Conservation (phyloP, 768 basidiomycete species). For the Tulasnella sp. region DNA sequence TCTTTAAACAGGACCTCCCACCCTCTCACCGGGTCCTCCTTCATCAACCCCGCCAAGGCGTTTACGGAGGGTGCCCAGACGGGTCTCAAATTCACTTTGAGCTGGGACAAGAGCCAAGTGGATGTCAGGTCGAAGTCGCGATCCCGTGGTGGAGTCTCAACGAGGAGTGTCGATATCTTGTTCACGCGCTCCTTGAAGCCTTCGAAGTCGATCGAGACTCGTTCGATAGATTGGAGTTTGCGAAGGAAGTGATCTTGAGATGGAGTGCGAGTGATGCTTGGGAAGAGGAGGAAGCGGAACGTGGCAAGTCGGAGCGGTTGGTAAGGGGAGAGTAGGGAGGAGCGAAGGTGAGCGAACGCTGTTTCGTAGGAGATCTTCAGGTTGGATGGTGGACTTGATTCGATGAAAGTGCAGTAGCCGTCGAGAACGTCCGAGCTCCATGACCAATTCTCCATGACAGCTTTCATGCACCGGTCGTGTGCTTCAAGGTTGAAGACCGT, state of each 20-base stretch:
- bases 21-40: conserved; percentile 45
- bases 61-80: conserved; percentile 74
- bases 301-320: conserved; percentile 49
- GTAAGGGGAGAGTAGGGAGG: conserved; percentile 61
- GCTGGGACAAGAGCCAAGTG: conserved; percentile 71
- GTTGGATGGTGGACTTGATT: conserved; percentile 10
- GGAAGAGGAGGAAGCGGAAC: conserved; percentile 50
- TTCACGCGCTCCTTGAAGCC: conserved; percentile 79
- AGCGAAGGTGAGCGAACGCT: conserved; percentile 40
- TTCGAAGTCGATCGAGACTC: conserved; percentile 62
- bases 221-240: conserved; percentile 64
- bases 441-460: conserved; percentile 39
- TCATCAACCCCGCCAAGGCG: conserved; percentile 43
- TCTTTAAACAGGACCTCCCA: conserved; percentile 65
- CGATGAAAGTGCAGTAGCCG: not conserved
- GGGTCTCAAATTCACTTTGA: conserved; percentile 89
- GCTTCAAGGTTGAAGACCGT: conserved; percentile 33
- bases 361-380: conserved; percentile 9
- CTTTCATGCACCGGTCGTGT: conserved; percentile 33
- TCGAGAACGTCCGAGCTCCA: conserved; percentile 46
- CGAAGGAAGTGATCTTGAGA: not conserved
- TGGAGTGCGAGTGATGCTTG: conserved; percentile 29
- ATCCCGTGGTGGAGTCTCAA: conserved; percentile 41
- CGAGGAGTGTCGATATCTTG: conserved; percentile 58
- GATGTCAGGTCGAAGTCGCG: conserved; percentile 49